Base-by-base conservation (phyloP, 2,329 filamentous ascomycete genomes). In the Fusarium mangiferae region DNA sequence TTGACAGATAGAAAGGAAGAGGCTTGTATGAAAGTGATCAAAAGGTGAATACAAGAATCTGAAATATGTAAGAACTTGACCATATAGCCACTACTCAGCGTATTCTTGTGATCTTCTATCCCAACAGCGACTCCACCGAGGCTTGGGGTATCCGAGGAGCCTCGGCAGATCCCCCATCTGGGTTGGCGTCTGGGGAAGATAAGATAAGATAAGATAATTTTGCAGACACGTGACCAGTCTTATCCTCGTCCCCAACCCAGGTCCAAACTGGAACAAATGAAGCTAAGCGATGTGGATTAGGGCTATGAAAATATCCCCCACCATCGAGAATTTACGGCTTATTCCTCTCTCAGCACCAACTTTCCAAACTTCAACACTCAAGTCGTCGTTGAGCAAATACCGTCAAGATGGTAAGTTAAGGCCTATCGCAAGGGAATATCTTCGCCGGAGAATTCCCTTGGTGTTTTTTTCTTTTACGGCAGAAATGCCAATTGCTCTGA, bases 371-470 rank as follows among this genome's bases (percentile, higher is more conserved):
- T 80, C 79, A 79, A 82, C 74, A 80, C 73, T 76, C 78, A 78
- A 78, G 79, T 82, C 80, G 80, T 82, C 82, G 80, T 82, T 84
- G 85, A 83, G 84, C 82, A 63, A 86, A 86, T 84, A 84, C 85
- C 85, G 84, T 88, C 90, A 92, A 88, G 84, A 92, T 92, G 90
- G 90, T 92, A 86, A 92, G 90, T 91, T 86, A 75, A 86, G 81
- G 81, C 82, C 81, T 81, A 80, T 83, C 78, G 56, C 63, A 72
- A 66, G 72, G 75, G 65, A 66, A 51, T 66, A 72, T 67, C 48
- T 44, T 39, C 42, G 18, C 22, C 51, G 57, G 63, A 72, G 51
- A 55, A 60, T 59, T 71, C 42, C 62, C 71, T 64, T 75, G 78
- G 75, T 77, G 73, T 78, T 70, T 13, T 75, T 78, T 70, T 15